These are phyloP conservation scores for Ceratocystis variospora DNA, from an alignment of 2,329 filamentous ascomycete species.

Conservation along the genomic window DNA sequence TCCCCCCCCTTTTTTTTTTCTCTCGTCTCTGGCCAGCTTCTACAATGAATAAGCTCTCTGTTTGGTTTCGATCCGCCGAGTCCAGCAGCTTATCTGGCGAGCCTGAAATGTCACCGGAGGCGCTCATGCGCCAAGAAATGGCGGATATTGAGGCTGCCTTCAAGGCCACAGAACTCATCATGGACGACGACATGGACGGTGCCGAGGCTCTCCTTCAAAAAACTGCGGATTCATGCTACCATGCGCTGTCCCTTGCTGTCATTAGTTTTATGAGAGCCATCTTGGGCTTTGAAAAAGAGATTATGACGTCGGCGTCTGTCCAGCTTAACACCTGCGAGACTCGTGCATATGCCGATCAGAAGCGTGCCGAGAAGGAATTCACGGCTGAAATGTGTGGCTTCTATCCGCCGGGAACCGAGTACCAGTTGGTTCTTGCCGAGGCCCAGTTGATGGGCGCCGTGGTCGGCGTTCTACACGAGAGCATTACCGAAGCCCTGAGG, in stretches of 20 bases:
- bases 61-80: conserved; percentile 37
- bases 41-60: conserved; percentile 36
- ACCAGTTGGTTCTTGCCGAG: conserved; percentile 68
- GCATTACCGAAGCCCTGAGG: conserved; percentile 75
- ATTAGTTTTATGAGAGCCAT: conserved; percentile 75
- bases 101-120: conserved; percentile 19
- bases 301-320: conserved; percentile 70
- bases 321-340: conserved; percentile 63
- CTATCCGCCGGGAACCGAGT: conserved; percentile 77
- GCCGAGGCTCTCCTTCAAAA: conserved; percentile 61
- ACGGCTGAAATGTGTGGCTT: conserved; percentile 31
- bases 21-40: neutral
- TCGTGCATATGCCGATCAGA: conserved; percentile 60
- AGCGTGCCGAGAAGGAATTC: conserved; percentile 54
- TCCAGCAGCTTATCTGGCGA: neutral
- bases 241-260: conserved; percentile 68
- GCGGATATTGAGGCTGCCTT: conserved; percentile 47
- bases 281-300: conserved; percentile 78
- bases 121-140: conserved; percentile 32
- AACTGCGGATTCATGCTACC: conserved; percentile 64
- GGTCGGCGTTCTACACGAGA: conserved; percentile 81
- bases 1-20: neutral
- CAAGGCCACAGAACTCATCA: conserved; percentile 55
- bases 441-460: conserved; percentile 82
- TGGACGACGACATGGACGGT: conserved; percentile 79